Evolutionary conservation across 108 stramenopile genomes (phyloP).

Genomic region (Ochromonas danica): DNA sequence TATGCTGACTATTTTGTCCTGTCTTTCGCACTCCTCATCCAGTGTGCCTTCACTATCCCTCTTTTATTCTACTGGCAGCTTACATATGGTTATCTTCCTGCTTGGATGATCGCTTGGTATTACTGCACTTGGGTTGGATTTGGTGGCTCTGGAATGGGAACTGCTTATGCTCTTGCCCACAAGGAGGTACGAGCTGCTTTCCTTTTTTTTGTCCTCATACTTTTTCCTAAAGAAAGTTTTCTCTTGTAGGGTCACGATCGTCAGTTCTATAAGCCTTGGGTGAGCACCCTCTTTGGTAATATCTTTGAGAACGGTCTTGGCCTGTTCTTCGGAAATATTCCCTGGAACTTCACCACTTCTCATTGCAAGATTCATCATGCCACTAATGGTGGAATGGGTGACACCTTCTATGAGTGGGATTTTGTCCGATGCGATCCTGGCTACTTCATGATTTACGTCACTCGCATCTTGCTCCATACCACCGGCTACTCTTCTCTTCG

Average conservation of each 20-base stretch:
- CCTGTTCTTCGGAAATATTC: slow-evolving; percentile 30
- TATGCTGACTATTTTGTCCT: slow-evolving; percentile 22
- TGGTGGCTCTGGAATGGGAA: slow-evolving; percentile 31
- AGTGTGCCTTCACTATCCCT: not conserved
- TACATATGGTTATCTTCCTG: slow-evolving; percentile 2
- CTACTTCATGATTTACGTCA: slow-evolving; percentile 6
- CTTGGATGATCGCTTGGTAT: slow-evolving; percentile 27
- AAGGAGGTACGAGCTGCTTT: slow-evolving; percentile 18
- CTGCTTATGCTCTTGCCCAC: slow-evolving; percentile 37
- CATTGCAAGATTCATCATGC: slow-evolving; percentile 30
- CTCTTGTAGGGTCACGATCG: slow-evolving; percentile 30
- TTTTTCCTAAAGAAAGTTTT: not conserved
- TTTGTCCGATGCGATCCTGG: not conserved
- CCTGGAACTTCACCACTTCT: slow-evolving; percentile 37
- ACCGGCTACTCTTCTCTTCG: not conserved
- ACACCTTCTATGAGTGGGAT: slow-evolving; percentile 39
- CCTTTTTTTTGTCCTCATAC: not conserved
- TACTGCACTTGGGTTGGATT: slow-evolving; percentile 37
- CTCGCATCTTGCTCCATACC: slow-evolving; percentile 36
- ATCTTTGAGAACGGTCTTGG: slow-evolving; percentile 31
- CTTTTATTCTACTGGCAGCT: slow-evolving; percentile 24
- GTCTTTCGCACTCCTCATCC: not conserved
- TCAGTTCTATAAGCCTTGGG: slow-evolving; percentile 7
- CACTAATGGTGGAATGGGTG: slow-evolving; percentile 29
- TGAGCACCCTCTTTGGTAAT: not conserved